phyloP scores from a whole-genome alignment of 257 asterid species.

The Anisodus acutangulus region DNA sequence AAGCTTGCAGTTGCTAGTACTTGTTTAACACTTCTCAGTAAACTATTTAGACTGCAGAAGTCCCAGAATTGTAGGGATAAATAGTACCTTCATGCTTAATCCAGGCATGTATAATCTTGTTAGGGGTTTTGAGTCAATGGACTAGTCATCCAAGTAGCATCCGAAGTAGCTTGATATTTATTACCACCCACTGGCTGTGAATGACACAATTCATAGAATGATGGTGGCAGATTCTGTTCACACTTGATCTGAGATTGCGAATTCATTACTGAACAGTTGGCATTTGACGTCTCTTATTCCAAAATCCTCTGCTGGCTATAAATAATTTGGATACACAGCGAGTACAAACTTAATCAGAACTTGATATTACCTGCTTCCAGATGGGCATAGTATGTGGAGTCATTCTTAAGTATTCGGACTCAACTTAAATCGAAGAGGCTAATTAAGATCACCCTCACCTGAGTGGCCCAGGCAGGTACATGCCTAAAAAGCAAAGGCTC shows the following conservation, averaged over 20 bases:
- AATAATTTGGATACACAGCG: background rate
- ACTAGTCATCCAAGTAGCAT: background rate
- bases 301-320: background rate
- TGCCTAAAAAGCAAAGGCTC: too few relatives aligned
- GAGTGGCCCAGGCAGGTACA: too few relatives aligned
- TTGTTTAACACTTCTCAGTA: background rate
- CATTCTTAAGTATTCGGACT: too few relatives aligned
- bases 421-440: too few relatives aligned
- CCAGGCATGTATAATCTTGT: background rate
- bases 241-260: background rate
- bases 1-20: background rate
- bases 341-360: background rate
- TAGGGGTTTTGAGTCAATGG: background rate
- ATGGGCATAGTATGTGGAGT: too few relatives aligned
- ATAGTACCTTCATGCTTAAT: background rate
- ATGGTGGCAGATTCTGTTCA: background rate
- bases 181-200: background rate
- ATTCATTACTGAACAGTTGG: background rate
- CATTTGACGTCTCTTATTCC: background rate
- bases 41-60: background rate
- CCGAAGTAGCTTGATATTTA: too few relatives aligned
- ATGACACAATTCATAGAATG: background rate
- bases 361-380: background rate
- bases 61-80: background rate
- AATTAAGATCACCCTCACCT: too few relatives aligned